Percentiles rank a stretch among this genome's conserved stretches.
These are phyloP conservation scores for Aspergillus brasiliensis DNA, from an alignment of 2,329 filamentous ascomycete species.

Conservation along the genomic window DNA sequence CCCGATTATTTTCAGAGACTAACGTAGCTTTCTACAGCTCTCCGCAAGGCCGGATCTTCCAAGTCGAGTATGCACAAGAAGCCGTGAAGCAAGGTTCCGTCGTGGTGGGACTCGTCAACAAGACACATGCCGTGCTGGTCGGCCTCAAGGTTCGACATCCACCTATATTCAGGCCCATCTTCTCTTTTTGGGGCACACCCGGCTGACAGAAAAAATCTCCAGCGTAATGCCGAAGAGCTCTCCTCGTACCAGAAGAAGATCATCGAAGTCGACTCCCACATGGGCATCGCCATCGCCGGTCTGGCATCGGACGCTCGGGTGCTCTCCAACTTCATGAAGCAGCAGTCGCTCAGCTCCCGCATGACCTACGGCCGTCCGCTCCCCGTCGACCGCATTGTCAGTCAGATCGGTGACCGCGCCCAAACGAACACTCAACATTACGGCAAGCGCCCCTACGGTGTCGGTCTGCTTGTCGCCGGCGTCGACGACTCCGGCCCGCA, in stretches of 20 bases:
- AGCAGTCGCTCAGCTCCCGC: slow-evolving; percentile 93
- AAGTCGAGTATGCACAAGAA: slow-evolving; percentile 98
- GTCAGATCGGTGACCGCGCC: slow-evolving; percentile 91
- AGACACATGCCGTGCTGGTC: slow-evolving; percentile 94
- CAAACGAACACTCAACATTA: slow-evolving; percentile 98
- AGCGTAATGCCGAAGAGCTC: slow-evolving; percentile 98
- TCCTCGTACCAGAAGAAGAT: slow-evolving; percentile 99
- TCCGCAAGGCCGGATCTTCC: slow-evolving; percentile 98
- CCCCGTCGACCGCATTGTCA: slow-evolving; percentile 83
- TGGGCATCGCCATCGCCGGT: slow-evolving; percentile 92
- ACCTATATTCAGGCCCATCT: not conserved
- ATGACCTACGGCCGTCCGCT: slow-evolving; percentile 95
- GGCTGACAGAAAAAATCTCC: slow-evolving; percentile 11
- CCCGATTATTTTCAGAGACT: slow-evolving; percentile 16
- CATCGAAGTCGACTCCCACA: slow-evolving; percentile 93
- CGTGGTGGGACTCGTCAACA: slow-evolving; percentile 94
- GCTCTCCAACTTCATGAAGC: slow-evolving; percentile 99
- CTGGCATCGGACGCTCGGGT: slow-evolving; percentile 97
- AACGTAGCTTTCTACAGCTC: slow-evolving; percentile 62
- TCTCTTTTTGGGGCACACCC: not conserved
- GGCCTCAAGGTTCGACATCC: slow-evolving; percentile 78
- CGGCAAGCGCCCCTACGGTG: slow-evolving; percentile 93
- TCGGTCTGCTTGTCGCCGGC: slow-evolving; percentile 87
- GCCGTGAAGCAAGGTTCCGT: slow-evolving; percentile 99
- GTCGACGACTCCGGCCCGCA: slow-evolving; percentile 93